phyloP scores from a whole-genome alignment of 2,329 filamentous ascomycete species.

The Torrubiella hemipterigena region DNA sequence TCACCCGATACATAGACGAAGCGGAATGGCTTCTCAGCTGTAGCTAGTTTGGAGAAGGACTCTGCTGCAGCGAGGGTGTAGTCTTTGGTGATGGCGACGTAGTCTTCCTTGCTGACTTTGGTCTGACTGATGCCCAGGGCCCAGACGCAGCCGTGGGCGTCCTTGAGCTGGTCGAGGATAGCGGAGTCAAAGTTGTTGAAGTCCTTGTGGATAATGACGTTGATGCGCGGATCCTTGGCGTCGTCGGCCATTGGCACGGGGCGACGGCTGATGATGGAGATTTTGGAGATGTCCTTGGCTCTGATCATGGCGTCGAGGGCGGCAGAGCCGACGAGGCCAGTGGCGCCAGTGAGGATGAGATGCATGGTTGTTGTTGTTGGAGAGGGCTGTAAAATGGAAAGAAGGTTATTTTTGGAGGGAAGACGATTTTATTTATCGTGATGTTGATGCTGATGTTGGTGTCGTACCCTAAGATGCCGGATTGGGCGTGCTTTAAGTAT shows the following conservation, averaged over 20 bases:
- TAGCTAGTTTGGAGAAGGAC: conserved; percentile 39
- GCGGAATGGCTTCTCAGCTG: conserved; percentile 39
- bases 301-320: conserved; percentile 51
- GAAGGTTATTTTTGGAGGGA: too few relatives aligned
- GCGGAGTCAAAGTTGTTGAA: conserved; percentile 47
- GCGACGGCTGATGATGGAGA: conserved; percentile 56
- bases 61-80: conserved; percentile 52
- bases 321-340: conserved; percentile 50
- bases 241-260: conserved; percentile 51
- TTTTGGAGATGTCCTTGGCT: conserved; percentile 40
- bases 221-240: conserved; percentile 43
- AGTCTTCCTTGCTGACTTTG: conserved; percentile 50
- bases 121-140: conserved; percentile 55
- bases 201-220: conserved; percentile 57
- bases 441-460: too few relatives aligned
- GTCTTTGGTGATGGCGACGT: conserved; percentile 55
- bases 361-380: conserved; percentile 31
- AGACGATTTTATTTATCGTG: too few relatives aligned
- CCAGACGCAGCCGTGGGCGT: conserved; percentile 61
- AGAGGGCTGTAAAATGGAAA: too few relatives aligned
- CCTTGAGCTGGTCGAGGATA: conserved; percentile 46
- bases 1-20: conserved; percentile 61
- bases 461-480: too few relatives aligned
- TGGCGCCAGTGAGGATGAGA: conserved; percentile 57
- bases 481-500: too few relatives aligned